Conservation (phyloP, 805 yeast species). For the Ogataea nonfermentans region DNA sequence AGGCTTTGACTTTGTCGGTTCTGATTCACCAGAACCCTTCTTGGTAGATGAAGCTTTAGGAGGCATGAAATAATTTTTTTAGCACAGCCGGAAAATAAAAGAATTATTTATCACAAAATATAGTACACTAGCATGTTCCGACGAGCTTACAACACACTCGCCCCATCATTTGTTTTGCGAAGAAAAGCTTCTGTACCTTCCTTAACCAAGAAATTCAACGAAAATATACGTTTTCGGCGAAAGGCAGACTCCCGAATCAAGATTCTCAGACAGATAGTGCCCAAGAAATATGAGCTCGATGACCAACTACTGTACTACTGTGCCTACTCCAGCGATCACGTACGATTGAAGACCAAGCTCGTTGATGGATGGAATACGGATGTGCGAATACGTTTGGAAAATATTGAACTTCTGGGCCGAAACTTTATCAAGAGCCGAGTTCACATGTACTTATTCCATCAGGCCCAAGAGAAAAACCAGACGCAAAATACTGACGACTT, state of each 20-base stretch:
- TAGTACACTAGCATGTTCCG: conserved; percentile 4
- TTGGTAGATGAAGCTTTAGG: conserved; percentile 25
- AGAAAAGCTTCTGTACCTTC: conserved; percentile 4
- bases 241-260: conserved; percentile 25
- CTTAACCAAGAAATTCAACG: conserved; percentile 13
- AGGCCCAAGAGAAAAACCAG: conserved; percentile 4
- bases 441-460: conserved; percentile 7
- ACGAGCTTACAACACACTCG: conserved; percentile 13
- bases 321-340: conserved; percentile 18
- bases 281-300: conserved; percentile 22
- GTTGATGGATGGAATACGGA: conserved; percentile 6
- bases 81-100: conserved; percentile 6
- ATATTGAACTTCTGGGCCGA: conserved; percentile 12
- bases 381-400: conserved; percentile 10
- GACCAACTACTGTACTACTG: conserved; percentile 23
- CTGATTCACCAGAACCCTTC: conserved; percentile 12
- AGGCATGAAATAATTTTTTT: conserved; percentile 21
- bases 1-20: conserved; percentile 11
- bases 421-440: conserved; percentile 7
- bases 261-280: conserved; percentile 24
- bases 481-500: conserved; percentile 8
- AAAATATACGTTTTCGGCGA: conserved; percentile 19
- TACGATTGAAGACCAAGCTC: conserved; percentile 12
- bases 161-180: conserved; percentile 6
- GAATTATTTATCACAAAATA: neutral